Conservation (phyloP, 768 basidiomycete species). For the Xerocomus spinulosus region DNA sequence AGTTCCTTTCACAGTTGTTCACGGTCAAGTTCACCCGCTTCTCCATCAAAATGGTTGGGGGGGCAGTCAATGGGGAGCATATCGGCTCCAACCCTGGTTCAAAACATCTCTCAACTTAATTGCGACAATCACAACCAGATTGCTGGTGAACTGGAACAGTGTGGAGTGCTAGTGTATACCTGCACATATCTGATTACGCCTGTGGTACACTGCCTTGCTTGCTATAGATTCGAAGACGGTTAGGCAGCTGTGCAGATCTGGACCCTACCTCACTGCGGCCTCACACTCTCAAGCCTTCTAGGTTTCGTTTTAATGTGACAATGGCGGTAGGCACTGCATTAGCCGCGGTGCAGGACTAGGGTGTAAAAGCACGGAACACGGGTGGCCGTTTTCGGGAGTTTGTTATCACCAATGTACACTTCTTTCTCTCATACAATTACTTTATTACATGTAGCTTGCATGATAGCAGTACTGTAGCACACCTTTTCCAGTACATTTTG, state of each 20-base stretch:
- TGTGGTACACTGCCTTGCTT: constrained; percentile 10
- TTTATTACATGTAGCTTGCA: too few relatives aligned
- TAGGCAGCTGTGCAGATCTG: constrained; percentile 17
- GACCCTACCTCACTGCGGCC: constrained; percentile 20
- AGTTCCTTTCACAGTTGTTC: constrained; percentile 39
- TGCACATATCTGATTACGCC: constrained; percentile 30
- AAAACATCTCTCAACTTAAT: constrained; percentile 23
- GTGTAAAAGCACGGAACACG: constrained; percentile 10
- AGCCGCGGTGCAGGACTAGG: constrained; percentile 52
- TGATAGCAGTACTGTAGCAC: too few relatives aligned
- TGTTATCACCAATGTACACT: constrained; percentile 16
- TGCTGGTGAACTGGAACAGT: constrained; percentile 27
- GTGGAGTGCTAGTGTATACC: constrained; percentile 14
- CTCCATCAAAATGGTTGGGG: constrained; percentile 34
- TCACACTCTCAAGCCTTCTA: constrained; percentile 14
- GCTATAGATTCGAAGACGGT: constrained; percentile 14
- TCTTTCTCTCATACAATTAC: constrained; percentile 20
- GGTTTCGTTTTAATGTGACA: constrained; percentile 32
- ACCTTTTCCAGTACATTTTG: too few relatives aligned
- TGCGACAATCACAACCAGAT: constrained; percentile 25
- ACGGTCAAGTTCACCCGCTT: constrained; percentile 32
- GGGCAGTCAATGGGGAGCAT: constrained; percentile 17
- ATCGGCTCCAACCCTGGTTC: constrained; percentile 19
- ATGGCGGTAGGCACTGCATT: constrained; percentile 66
- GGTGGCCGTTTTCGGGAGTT: constrained; percentile 15